Evolutionary conservation across 129 eudicot species (phyloP).

Genomic region (Rutidosis leptorrhynchoides): DNA sequence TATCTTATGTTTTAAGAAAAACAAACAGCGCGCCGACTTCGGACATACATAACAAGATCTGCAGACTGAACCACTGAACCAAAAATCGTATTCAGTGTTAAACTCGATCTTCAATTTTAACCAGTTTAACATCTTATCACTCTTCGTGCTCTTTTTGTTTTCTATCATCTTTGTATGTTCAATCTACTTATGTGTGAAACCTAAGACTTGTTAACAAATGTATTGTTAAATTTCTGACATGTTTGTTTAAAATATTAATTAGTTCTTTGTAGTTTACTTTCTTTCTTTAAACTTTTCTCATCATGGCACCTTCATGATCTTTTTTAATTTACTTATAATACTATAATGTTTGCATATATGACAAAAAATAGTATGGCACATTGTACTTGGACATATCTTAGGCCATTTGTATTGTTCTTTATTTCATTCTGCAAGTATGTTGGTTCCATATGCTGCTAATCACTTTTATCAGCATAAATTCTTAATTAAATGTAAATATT

Average conservation of each 20-base stretch:
- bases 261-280: conserved; percentile 18
- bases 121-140: too few species aligned
- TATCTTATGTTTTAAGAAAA: too few species aligned
- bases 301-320: conserved; percentile 24
- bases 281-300: conserved; percentile 11
- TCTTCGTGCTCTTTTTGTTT: too few species aligned
- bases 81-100: too few species aligned
- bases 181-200: neutral
- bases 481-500: too few species aligned
- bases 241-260: neutral
- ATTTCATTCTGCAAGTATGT: neutral
- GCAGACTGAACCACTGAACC: too few species aligned
- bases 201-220: conserved; percentile 12
- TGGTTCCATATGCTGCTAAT: neutral
- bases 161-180: neutral
- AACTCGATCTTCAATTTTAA: too few species aligned
- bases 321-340: conserved; percentile 15
- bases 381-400: conserved; percentile 14
- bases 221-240: conserved; percentile 5
- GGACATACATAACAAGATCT: too few species aligned
- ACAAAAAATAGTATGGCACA: conserved; percentile 10
- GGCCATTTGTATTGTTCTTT: neutral
- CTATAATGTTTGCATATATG: conserved; percentile 9
- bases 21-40: too few species aligned
- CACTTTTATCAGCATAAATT: neutral